Evolutionary conservation across 148 eudicot genomes (phyloP).

Genomic region (Rhododendron williamsianum): DNA sequence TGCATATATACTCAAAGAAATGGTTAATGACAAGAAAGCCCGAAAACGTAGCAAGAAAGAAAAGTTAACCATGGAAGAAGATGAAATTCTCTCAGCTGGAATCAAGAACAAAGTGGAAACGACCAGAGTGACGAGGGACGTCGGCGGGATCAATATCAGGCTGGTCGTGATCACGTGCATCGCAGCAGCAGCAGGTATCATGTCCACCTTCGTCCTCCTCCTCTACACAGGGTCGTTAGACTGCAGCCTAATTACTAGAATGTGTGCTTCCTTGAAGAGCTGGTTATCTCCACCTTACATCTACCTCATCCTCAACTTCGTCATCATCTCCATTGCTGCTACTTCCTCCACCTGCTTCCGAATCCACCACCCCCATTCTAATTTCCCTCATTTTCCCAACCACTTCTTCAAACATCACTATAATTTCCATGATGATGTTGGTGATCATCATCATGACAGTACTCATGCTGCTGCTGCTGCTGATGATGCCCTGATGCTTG

Average conservation of each 20-base stretch:
- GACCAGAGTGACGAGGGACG: not conserved
- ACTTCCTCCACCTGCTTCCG: constrained; percentile 24
- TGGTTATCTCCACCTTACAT: constrained; percentile 33
- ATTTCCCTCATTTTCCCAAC: not conserved
- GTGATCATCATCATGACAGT: not conserved
- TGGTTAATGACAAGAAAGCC: not conserved
- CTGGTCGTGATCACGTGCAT: not conserved
- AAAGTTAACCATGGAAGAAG: not conserved
- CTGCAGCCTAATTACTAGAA: not conserved
- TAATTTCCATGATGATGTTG: not conserved
- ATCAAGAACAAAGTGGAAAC: not conserved
- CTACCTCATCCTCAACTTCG: constrained; percentile 38
- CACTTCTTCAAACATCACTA: not conserved
- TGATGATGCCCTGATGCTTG: not conserved
- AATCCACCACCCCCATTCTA: constrained; percentile 3
- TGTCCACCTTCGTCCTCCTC: not conserved
- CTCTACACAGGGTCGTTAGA: not conserved
- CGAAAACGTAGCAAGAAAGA: not conserved
- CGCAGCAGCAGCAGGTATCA: not conserved
- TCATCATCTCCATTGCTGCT: constrained; percentile 35
- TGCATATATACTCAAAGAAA: not conserved
- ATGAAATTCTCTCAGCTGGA: not conserved
- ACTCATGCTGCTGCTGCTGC: not conserved
- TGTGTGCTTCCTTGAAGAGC: not conserved
- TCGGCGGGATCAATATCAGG: not conserved